phyloP scores from a whole-genome alignment of 805 yeast genomes.

The Cyberlindnera misumaiensis region DNA sequence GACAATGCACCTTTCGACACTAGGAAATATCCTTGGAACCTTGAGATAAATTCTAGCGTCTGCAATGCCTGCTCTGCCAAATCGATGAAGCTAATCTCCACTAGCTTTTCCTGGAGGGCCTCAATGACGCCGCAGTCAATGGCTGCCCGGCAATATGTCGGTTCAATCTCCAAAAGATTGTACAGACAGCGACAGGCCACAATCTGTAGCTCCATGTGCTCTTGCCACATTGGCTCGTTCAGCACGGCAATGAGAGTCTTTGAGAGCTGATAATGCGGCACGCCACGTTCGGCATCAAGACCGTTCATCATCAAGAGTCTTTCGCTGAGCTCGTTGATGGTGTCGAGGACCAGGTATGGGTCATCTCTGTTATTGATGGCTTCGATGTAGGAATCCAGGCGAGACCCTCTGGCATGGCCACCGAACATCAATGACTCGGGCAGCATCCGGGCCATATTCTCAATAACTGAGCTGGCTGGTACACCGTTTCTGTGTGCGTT shows the following conservation, averaged over 20 bases:
- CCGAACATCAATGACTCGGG: conserved; percentile 33
- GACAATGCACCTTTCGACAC: conserved; percentile 54
- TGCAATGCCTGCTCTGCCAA: conserved; percentile 87
- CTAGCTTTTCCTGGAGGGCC: conserved; percentile 54
- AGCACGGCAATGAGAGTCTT: conserved; percentile 51
- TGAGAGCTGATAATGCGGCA: conserved; percentile 56
- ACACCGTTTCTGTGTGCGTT: conserved; percentile 11
- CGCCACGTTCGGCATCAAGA: conserved; percentile 49
- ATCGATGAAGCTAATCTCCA: conserved; percentile 79
- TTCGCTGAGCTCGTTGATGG: conserved; percentile 58
- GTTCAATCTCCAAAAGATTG: conserved; percentile 70
- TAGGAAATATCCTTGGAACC: conserved; percentile 42
- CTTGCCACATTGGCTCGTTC: conserved; percentile 47
- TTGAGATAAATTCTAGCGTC: conserved; percentile 60
- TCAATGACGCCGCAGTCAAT: conserved; percentile 61
- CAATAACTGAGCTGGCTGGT: conserved; percentile 12
- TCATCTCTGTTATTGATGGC: conserved; percentile 33
- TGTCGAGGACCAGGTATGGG: conserved; percentile 55
- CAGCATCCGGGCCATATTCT: conserved; percentile 28
- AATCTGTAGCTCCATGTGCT: conserved; percentile 72
- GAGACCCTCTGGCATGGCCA: conserved; percentile 16
- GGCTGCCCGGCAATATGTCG: conserved; percentile 54
- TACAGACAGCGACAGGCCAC: conserved; percentile 80
- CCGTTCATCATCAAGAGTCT: conserved; percentile 63
- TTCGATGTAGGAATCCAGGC: conserved; percentile 13